Evolutionary conservation across 768 basidiomycete species (phyloP).

Genomic region (Russula sp.): DNA sequence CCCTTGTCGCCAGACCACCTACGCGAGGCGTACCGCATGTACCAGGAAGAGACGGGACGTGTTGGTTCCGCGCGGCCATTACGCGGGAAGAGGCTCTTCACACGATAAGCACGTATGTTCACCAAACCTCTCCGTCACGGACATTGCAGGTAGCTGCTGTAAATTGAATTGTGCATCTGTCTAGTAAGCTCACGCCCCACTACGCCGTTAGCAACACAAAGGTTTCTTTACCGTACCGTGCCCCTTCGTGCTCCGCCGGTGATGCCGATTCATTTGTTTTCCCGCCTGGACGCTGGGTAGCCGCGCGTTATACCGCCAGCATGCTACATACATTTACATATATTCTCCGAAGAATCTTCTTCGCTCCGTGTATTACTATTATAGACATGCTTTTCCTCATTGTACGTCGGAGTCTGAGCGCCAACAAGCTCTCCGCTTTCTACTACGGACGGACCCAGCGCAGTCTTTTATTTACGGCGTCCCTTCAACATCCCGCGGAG

Average conservation of each 20-base stretch:
- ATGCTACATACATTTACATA: background rate
- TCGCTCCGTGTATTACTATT: slow-evolving; percentile 13
- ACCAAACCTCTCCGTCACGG: slow-evolving; percentile 1
- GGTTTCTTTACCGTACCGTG: background rate
- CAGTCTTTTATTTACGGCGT: background rate
- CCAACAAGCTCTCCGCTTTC: background rate
- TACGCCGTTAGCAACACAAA: background rate
- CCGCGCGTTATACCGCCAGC: background rate
- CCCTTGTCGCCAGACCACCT: slow-evolving; percentile 86
- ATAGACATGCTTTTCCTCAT: slow-evolving; percentile 10
- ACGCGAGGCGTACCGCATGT: slow-evolving; percentile 82
- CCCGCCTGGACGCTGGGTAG: background rate
- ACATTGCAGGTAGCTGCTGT: slow-evolving; percentile 1
- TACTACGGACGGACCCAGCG: background rate
- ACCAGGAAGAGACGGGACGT: slow-evolving; percentile 75
- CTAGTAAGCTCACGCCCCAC: background rate
- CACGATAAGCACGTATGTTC: slow-evolving; percentile 22
- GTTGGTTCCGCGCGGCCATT: slow-evolving; percentile 76
- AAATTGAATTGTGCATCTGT: background rate
- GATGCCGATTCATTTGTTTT: background rate
- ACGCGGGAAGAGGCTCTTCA: slow-evolving; percentile 67
- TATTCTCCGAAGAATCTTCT: background rate
- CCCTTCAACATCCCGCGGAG: background rate
- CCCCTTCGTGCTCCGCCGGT: background rate
- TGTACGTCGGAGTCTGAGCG: background rate